Evolutionary conservation across 306 rosid genomes (phyloP).

Genomic region (Mimosa pudica): DNA sequence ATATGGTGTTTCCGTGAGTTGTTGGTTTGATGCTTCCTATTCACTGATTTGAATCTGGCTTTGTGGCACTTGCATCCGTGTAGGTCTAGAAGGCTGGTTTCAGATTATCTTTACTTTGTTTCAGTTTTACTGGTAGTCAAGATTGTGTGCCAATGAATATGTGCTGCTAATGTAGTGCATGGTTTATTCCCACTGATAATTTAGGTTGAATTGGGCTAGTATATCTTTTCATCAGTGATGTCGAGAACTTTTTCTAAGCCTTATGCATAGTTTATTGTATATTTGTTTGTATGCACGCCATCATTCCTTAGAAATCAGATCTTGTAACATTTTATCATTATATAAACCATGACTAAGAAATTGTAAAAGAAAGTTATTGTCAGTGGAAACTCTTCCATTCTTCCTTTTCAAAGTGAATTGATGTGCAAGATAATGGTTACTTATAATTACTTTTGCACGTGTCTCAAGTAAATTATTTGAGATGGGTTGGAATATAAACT

Average conservation of each 20-base stretch:
- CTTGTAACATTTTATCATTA: neutral
- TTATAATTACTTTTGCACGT: neutral
- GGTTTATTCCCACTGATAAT: slow-evolving; percentile 11
- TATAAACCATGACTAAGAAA: neutral
- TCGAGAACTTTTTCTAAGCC: neutral
- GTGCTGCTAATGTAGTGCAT: neutral
- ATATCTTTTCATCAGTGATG: neutral
- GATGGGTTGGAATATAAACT: slow-evolving; percentile 4
- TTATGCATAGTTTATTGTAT: neutral
- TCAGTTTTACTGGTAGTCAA: slow-evolving; percentile 19
- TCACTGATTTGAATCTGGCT: slow-evolving; percentile 16
- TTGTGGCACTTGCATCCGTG: slow-evolving; percentile 10
- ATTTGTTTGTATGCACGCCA: neutral
- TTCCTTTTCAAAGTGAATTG: neutral
- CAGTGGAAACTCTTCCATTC: neutral
- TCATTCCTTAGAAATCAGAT: neutral
- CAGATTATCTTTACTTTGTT: neutral
- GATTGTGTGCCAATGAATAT: neutral
- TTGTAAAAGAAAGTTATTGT: neutral
- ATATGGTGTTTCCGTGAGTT: neutral
- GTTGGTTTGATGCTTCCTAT: neutral
- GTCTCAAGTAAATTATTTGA: neutral
- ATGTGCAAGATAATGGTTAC: neutral
- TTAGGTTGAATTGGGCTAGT: slow-evolving; percentile 1
- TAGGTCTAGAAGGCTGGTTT: slow-evolving; percentile 24